Conservation (phyloP, 192 early-diverging fungal species). For the Backusella tarrabulga region DNA sequence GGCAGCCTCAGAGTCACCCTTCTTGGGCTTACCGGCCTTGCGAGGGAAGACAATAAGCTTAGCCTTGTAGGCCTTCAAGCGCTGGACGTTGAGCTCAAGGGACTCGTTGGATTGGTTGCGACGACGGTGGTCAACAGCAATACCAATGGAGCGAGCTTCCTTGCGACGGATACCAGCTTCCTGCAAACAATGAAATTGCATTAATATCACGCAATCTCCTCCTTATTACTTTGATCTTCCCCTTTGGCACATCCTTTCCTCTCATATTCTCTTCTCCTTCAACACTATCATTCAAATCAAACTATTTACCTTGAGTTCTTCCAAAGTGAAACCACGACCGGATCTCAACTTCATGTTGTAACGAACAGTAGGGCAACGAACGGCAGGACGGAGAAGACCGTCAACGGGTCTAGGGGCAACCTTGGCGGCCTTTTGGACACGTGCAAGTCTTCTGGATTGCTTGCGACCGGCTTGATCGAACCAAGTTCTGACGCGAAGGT, state of each 20-base stretch:
- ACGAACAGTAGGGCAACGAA: constrained; percentile 94
- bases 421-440: constrained; percentile 92
- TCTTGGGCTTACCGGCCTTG: no score
- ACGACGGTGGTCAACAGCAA: constrained; percentile 95
- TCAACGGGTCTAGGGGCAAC: constrained; percentile 97
- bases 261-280: neutral
- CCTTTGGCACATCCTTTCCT: neutral
- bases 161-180: constrained; percentile 91
- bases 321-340: constrained; percentile 97
- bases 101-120: constrained; percentile 95
- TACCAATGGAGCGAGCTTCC: constrained; percentile 92
- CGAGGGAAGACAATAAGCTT: no score
- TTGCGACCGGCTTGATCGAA: constrained; percentile 98
- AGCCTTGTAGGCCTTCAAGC: constrained; percentile 72
- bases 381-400: constrained; percentile 93
- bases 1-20: no score
- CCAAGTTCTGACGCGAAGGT: constrained; percentile 95
- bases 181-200: constrained; percentile 36
- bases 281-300: neutral
- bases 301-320: constrained; percentile 90
- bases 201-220: neutral
- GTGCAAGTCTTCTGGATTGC: constrained; percentile 82
- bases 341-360: constrained; percentile 97
- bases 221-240: neutral
- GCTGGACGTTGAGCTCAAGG: constrained; percentile 89